Evolutionary conservation across 2,329 filamentous ascomycete genomes (phyloP).

Genomic region (Triangularia setosa): DNA sequence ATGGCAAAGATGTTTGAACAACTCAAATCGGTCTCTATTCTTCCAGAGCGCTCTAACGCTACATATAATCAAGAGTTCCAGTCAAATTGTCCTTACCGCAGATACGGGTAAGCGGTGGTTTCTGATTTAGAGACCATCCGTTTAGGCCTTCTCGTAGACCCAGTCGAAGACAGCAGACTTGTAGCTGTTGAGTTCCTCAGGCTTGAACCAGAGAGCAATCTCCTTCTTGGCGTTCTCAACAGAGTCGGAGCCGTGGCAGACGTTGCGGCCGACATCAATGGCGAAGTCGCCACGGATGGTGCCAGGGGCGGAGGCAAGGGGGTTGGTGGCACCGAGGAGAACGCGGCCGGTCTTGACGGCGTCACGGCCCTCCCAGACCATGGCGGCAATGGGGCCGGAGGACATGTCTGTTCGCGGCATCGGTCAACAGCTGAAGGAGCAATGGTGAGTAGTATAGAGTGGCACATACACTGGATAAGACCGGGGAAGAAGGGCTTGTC

Average conservation of each 20-base stretch:
- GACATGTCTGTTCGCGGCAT: slow-evolving; percentile 70
- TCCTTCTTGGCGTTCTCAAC: slow-evolving; percentile 99
- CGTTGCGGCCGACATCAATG: slow-evolving; percentile 90
- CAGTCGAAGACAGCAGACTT: slow-evolving; percentile 83
- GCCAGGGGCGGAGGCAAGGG: slow-evolving; percentile 85
- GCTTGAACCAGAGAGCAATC: slow-evolving; percentile 97
- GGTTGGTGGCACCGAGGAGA: slow-evolving; percentile 99
- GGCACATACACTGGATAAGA: slow-evolving; percentile 77
- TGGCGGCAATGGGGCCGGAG: slow-evolving; percentile 94
- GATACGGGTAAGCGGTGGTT: not conserved
- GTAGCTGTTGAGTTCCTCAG: slow-evolving; percentile 79
- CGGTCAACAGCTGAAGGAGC: slow-evolving; percentile 6
- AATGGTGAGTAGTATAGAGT: not conserved
- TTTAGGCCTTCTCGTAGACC: slow-evolving; percentile 73
- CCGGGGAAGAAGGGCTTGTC: slow-evolving; percentile 96
- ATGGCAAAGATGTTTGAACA: not conserved
- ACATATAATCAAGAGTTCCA: not conserved
- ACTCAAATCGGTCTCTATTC: not conserved
- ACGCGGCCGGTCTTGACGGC: slow-evolving; percentile 96
- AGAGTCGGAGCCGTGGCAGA: slow-evolving; percentile 98
- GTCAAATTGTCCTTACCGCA: not conserved
- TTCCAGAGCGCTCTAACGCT: not conserved
- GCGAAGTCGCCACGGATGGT: slow-evolving; percentile 77
- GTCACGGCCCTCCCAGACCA: slow-evolving; percentile 99
- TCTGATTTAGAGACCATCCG: not conserved